These are phyloP conservation scores for Aspergillus oerlinghausenensis DNA, from an alignment of 2,329 filamentous ascomycete genomes.

Conservation along the genomic window DNA sequence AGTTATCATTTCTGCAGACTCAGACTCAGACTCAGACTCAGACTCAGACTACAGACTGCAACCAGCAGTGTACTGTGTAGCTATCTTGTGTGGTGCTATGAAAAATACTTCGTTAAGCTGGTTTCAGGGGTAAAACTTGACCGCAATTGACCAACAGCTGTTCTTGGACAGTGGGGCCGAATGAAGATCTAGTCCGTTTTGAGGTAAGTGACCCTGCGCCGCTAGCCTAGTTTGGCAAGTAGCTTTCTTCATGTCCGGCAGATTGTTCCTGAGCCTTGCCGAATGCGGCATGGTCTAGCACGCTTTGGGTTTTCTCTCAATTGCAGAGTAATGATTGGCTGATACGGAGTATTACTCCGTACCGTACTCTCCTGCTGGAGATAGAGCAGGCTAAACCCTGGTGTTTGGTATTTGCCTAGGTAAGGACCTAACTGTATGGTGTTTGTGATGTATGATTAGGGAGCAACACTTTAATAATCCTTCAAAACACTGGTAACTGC, in stretches of 20 bases:
- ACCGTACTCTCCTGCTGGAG: not conserved
- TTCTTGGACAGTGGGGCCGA: not conserved
- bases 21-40: not conserved
- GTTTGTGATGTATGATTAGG: no score
- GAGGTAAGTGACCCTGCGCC: fast-evolving
- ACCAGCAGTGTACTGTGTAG: no score
- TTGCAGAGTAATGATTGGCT: not conserved
- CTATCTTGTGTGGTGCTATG: no score
- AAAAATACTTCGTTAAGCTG: not conserved
- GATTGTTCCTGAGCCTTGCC: not conserved
- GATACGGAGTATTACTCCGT: no score
- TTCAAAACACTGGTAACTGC: no score
- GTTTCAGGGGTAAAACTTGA: not conserved
- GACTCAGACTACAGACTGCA: not conserved
- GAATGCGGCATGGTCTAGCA: not conserved
- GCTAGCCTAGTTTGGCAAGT: not conserved
- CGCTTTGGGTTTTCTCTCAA: not conserved
- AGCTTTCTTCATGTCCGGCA: not conserved
- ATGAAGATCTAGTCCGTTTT: not conserved
- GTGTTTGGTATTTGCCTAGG: no score
- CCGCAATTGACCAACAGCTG: not conserved
- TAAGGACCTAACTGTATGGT: no score
- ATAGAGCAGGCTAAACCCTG: not conserved
- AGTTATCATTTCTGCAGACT: not conserved
- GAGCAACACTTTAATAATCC: no score